Conservation (phyloP, 1,284 basidiomycete genomes). For the Ceratobasidium sp. region DNA sequence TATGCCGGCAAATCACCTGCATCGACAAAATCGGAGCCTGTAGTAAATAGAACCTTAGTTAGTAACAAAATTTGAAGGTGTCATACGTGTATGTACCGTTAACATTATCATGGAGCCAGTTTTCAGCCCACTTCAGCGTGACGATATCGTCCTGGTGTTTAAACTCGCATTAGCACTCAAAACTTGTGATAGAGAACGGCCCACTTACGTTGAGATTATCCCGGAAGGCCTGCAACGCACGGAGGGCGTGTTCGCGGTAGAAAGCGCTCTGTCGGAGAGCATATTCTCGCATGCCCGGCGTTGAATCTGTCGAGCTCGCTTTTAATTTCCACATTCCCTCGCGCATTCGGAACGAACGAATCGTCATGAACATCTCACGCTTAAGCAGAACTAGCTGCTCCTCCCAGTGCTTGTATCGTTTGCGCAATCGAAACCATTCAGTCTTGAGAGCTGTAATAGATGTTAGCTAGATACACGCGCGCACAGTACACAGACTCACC, state of each 20-base stretch:
- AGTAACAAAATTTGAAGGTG: no score
- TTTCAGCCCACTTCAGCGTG: no score
- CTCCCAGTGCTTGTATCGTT: constrained; percentile 33
- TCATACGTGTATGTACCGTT: no score
- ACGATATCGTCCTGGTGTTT: no score
- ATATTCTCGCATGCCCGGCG: neutral
- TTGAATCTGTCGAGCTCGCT: neutral
- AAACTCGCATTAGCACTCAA: no score
- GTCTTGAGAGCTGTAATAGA: neutral
- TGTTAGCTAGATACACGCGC: neutral
- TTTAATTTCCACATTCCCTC: constrained; percentile 7
- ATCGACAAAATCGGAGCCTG: no score
- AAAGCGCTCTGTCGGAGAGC: neutral
- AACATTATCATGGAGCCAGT: no score
- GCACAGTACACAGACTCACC: neutral
- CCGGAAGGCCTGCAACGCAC: neutral
- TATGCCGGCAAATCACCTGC: no score
- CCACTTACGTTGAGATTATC: neutral
- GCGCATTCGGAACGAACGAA: neutral
- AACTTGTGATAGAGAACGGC: no score
- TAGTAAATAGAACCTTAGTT: no score
- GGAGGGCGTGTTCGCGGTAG: neutral
- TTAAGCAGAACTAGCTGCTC: constrained; percentile 19
- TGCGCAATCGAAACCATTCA: constrained; percentile 23
- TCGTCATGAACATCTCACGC: constrained; percentile 23